Percentiles rank a stretch among this genome's conserved stretches.
Conservation (phyloP, 306 rosid genomes). For the Acacia confusa region DNA sequence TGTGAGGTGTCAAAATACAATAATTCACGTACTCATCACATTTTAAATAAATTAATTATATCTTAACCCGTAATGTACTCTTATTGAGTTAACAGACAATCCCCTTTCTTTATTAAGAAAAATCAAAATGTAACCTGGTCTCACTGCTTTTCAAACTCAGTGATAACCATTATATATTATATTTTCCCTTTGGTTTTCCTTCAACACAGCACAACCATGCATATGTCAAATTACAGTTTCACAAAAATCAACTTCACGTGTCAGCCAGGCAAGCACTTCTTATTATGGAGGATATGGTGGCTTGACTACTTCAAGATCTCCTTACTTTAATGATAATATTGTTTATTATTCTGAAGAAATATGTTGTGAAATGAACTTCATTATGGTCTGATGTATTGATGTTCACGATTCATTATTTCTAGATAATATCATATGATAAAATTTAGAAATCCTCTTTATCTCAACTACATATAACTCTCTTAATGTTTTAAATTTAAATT, state of each 20-base stretch:
- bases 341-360: not conserved
- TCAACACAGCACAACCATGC: not conserved
- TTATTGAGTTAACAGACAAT: not conserved
- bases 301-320: not conserved
- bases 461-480: no score
- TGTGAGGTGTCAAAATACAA: not conserved
- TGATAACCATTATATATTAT: not conserved
- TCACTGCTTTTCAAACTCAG: not conserved
- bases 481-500: no score
- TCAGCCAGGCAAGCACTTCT: slow-evolving; percentile 15
- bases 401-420: not conserved
- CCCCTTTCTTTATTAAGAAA: not conserved
- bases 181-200: not conserved
- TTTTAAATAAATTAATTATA: not conserved
- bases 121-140: no score
- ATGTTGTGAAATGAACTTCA: not conserved
- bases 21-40: not conserved
- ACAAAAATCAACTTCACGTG: not conserved
- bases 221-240: not conserved
- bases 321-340: not conserved
- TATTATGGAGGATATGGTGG: not conserved
- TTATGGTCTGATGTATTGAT: no score
- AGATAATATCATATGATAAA: no score
- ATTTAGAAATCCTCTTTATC: no score
- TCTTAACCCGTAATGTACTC: slow-evolving; percentile 23